Conservation (phyloP, 352 stramenopile genomes). For the Phytophthora europaea region DNA sequence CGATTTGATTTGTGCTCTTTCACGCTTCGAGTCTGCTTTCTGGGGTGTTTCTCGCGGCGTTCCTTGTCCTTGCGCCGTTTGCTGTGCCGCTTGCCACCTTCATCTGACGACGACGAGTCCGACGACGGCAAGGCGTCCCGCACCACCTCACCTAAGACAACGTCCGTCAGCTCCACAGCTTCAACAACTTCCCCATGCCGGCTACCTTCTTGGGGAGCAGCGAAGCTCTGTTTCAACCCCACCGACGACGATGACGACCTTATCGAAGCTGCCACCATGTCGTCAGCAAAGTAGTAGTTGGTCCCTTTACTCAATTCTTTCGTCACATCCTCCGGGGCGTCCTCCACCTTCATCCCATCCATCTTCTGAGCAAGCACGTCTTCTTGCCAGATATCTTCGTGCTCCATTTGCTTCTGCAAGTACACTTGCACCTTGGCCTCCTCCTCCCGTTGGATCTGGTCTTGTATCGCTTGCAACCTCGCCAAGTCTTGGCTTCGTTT, state of each 20-base stretch:
- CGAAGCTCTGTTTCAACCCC: conserved; percentile 15
- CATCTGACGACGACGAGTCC: conserved; percentile 33
- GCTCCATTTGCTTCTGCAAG: conserved; percentile 33
- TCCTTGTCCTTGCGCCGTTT: conserved; percentile 22
- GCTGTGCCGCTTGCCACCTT: not conserved
- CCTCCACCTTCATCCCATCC: conserved; percentile 19
- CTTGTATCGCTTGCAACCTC: conserved; percentile 18
- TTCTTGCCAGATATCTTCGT: conserved; percentile 29
- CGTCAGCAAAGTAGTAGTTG: conserved; percentile 28
- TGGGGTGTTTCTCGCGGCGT: conserved; percentile 8
- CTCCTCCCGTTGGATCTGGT: conserved; percentile 28
- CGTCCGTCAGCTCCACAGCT: conserved; percentile 14
- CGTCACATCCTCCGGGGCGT: conserved; percentile 1
- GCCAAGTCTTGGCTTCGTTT: conserved; percentile 12
- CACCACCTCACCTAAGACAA: conserved; percentile 32
- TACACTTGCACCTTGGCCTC: conserved; percentile 30
- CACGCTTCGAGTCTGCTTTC: conserved; percentile 15
- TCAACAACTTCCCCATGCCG: conserved; percentile 8
- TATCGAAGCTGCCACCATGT: conserved; percentile 22
- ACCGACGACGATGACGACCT: conserved; percentile 13
- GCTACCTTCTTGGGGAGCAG: conserved; percentile 4
- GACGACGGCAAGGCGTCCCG: conserved; percentile 50
- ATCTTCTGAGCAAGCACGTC: conserved; percentile 14
- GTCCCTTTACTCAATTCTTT: not conserved
- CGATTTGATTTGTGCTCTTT: conserved; percentile 9